Conservation (phyloP, 257 asterid genomes). For the Cynanchum wilfordii region DNA sequence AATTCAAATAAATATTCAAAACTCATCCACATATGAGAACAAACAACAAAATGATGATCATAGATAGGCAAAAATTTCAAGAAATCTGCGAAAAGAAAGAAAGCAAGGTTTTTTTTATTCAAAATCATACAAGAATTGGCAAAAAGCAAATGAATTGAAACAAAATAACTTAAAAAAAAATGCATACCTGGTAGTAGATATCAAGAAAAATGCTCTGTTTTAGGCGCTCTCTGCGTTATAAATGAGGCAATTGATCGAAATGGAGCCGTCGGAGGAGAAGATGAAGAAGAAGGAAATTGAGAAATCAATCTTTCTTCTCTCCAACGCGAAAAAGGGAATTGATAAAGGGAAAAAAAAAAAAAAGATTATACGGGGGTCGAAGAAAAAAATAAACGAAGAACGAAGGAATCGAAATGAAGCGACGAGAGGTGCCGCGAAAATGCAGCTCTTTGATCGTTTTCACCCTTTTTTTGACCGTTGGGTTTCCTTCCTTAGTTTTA, state of each 20-base stretch:
- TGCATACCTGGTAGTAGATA: slow-evolving; percentile 3
- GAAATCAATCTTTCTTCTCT: slow-evolving; percentile 22
- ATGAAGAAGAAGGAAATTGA: slow-evolving; percentile 14
- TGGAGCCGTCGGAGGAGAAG: neutral
- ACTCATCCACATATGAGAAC: neutral
- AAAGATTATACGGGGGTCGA: neutral
- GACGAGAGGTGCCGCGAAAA: slow-evolving; percentile 34
- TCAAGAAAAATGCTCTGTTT: slow-evolving; percentile 2
- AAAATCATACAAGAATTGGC: neutral
- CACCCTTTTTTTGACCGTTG: slow-evolving; percentile 5
- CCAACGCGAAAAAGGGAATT: neutral
- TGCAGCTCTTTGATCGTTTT: slow-evolving; percentile 1
- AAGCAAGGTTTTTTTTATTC: slow-evolving; percentile 4
- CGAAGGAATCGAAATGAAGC: slow-evolving; percentile 18
- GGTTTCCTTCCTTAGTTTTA: neutral
- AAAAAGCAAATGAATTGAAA: neutral
- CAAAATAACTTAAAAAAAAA: neutral
- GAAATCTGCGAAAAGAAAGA: neutral
- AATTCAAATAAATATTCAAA: neutral
- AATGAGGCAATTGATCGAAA: neutral
- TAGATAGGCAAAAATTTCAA: neutral
- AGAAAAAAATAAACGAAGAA: neutral
- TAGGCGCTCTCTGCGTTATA: neutral
- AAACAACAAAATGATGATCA: neutral
- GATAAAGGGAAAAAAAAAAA: neutral